phyloP scores from a whole-genome alignment of 176 grass and related monocot genomes.

The Musa schizocarpa region DNA sequence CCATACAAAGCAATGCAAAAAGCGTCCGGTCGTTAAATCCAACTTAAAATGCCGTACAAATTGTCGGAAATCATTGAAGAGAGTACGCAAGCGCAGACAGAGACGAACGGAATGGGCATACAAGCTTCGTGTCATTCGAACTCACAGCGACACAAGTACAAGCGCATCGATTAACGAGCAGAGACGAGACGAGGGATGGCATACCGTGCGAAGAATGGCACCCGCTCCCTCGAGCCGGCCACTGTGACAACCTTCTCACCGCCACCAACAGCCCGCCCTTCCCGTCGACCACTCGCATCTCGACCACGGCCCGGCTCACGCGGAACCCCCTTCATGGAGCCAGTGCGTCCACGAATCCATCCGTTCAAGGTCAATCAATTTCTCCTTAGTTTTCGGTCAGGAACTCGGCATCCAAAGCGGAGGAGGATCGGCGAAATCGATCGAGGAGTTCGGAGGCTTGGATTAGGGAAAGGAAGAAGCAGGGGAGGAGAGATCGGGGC shows the following conservation, averaged over 20 bases:
- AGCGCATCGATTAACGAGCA: neutral
- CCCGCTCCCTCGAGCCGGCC: constrained; percentile 30
- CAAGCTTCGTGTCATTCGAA: neutral
- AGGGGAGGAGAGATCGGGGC: too few species aligned
- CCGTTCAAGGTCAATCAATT: too few species aligned
- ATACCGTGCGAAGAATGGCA: constrained; percentile 60
- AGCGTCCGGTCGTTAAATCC: neutral
- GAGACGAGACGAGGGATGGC: neutral
- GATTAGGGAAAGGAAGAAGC: too few species aligned
- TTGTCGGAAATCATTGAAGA: neutral
- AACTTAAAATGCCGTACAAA: neutral
- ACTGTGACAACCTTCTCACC: constrained; percentile 35
- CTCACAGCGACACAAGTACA: neutral
- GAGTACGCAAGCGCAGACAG: neutral
- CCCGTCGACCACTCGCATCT: constrained; percentile 30
- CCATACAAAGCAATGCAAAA: neutral
- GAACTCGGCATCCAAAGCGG: too few species aligned
- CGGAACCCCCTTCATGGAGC: neutral
- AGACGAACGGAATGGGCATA: neutral
- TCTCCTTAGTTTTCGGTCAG: too few species aligned
- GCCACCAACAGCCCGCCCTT: constrained; percentile 50
- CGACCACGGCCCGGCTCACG: neutral
- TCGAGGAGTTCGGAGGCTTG: too few species aligned
- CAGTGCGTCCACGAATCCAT: neutral
- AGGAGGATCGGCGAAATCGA: too few species aligned